phyloP scores from a whole-genome alignment of 352 stramenopile species.

The Phytophthora pisi region DNA sequence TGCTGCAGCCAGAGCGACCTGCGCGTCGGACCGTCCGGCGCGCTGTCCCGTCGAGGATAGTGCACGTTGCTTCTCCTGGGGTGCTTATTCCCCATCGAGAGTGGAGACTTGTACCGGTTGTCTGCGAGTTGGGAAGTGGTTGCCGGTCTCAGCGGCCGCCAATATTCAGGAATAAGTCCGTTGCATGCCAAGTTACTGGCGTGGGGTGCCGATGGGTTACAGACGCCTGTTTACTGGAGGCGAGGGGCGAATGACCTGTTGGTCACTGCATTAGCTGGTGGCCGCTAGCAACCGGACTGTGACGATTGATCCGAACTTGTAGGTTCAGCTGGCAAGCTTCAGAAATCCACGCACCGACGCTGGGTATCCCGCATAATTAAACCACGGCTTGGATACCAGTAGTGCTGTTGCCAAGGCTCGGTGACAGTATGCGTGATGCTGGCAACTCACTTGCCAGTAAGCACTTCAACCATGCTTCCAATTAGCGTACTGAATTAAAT shows the following conservation, averaged over 20 bases:
- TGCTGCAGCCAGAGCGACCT: slow-evolving; percentile 2
- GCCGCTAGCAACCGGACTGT: no score
- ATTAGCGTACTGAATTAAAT: no score
- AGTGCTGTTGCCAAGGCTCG: no score
- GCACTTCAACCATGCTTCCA: no score
- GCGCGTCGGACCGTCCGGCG: background rate
- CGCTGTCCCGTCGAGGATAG: background rate
- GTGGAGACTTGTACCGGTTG: background rate
- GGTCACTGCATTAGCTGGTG: background rate
- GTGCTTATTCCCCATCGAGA: slow-evolving; percentile 8
- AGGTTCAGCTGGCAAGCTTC: no score
- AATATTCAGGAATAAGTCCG: background rate
- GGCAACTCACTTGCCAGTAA: no score
- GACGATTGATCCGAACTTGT: no score
- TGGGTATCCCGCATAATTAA: no score
- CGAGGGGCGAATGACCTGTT: background rate
- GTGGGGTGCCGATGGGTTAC: background rate
- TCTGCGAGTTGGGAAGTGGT: slow-evolving; percentile 7
- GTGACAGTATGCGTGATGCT: no score
- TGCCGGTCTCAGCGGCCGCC: background rate
- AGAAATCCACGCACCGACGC: no score
- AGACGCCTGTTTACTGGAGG: background rate
- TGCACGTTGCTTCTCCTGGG: background rate
- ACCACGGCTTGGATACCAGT: no score
- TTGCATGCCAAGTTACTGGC: slow-evolving; percentile 1